Evolutionary conservation across 1,284 basidiomycete genomes (phyloP), one percentile per base, ranked within the genome.

Genomic region (Kwoniella shivajii): DNA sequence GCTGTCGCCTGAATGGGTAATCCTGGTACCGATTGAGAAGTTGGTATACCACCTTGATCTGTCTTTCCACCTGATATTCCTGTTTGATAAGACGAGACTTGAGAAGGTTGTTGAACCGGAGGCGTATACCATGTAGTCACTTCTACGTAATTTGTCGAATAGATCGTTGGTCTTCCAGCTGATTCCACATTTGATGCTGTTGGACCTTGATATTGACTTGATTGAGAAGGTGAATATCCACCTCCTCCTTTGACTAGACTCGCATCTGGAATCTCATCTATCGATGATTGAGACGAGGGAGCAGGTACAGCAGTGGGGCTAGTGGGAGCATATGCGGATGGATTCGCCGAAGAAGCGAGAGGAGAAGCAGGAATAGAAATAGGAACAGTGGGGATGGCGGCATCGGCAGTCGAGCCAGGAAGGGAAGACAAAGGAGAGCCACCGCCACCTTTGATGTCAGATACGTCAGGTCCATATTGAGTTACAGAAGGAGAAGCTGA

Each of bases 121-220:
- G 41, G 34, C 1, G 50, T 51, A 24, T 43, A 41, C 22, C 39
- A 43, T 43, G 42, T 30, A 14, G 50, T 51, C 6, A 51, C 39
- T 34, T 51, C 50, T 18, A 51, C 31, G 22, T 51, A 51, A 18
- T 51, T 51, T 9, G 41, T 51, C n/a, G 50, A 51, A 43, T 43
- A 51, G n/a, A 43, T 47, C 1, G 45, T 36, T 13, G 45, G 22
- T 24, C 24, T 24, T 11, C 14, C n/a, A 18, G 41, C 27, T 26
- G 9, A 26, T 22, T 43, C 29, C 22, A 27, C 22, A 26, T 13
- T 13, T n/a, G n/a, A n/a, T n/a, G n/a, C n/a, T n/a, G n/a, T 2
- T 18, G 22, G 43, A 13, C 22, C 7, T 43, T 43, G 41, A 27
- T 43, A 43, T 43, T 14, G 11, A 2, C 14, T 13, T 43, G 24